These are phyloP conservation scores for Diaporthe velutina DNA, from an alignment of 2,329 filamentous ascomycete genomes.

Conservation along the genomic window DNA sequence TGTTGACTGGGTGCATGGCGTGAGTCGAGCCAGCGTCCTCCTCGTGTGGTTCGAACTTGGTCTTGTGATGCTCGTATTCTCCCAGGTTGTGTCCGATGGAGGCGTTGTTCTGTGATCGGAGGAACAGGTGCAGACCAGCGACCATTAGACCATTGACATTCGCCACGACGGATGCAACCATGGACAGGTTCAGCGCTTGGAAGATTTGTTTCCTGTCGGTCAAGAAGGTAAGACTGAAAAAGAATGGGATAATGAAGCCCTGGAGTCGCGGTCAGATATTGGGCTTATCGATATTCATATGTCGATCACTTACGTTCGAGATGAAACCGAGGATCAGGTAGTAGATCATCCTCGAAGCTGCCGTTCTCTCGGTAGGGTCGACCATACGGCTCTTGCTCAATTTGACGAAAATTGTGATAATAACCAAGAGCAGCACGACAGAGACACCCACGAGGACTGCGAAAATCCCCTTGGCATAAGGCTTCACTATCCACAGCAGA, in stretches of 20 bases:
- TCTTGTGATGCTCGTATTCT: constrained; percentile 60
- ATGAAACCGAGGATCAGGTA: constrained; percentile 70
- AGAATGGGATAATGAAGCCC: constrained; percentile 74
- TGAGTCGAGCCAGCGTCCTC: constrained; percentile 45
- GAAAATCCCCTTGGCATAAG: constrained; percentile 71
- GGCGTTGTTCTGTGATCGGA: constrained; percentile 72
- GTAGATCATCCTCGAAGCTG: constrained; percentile 78
- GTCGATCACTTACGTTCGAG: constrained; percentile 64
- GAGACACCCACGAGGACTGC: constrained; percentile 64
- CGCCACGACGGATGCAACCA: constrained; percentile 74
- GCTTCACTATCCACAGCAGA: constrained; percentile 75
- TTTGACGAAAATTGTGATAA: constrained; percentile 67
- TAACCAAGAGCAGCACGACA: constrained; percentile 63
- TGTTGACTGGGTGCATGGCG: constrained; percentile 50
- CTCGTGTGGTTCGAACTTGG: constrained; percentile 57
- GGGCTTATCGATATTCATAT: neutral
- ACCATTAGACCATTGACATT: constrained; percentile 76
- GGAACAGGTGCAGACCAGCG: constrained; percentile 75
- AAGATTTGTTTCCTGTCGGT: constrained; percentile 51
- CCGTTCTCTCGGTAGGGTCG: constrained; percentile 70
- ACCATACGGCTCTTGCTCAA: constrained; percentile 67
- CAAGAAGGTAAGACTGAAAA: constrained; percentile 67
- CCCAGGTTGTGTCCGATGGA: constrained; percentile 62
- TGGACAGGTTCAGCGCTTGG: constrained; percentile 64
- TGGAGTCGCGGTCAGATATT: constrained; percentile 44